phyloP scores from a whole-genome alignment of 2,329 filamentous ascomycete species.

The Claviceps humidiphila region DNA sequence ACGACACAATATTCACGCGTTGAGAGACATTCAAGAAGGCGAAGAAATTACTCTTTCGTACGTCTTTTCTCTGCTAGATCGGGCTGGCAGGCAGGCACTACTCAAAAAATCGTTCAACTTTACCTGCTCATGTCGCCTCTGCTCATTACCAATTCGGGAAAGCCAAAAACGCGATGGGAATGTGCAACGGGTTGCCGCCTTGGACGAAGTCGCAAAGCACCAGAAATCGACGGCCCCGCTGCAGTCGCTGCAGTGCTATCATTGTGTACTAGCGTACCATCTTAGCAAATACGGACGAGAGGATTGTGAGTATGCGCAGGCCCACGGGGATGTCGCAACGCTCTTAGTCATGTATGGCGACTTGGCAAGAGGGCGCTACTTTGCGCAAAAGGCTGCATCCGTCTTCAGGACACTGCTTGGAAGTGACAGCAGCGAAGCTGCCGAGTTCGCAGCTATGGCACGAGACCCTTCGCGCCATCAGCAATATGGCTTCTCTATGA shows the following conservation, averaged over 20 bases:
- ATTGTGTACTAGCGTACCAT: not conserved
- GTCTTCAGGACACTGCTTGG: not conserved
- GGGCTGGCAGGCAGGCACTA: not conserved
- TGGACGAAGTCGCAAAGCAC: not conserved
- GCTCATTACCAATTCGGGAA: not conserved
- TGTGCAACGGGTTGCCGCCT: not conserved
- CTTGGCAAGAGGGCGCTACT: not conserved
- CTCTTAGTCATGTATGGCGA: not conserved
- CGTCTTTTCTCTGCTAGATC: not conserved
- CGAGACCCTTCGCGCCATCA: not conserved
- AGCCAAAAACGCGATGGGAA: not conserved
- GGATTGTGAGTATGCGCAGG: no score
- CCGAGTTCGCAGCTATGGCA: not conserved
- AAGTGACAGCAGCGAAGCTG: not conserved
- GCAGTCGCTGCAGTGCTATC: not conserved
- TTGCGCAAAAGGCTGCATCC: not conserved
- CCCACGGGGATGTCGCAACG: no score
- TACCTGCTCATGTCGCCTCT: not conserved
- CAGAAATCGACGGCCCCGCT: no score
- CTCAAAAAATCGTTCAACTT: not conserved
- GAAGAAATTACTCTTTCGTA: slow-evolving; percentile 1
- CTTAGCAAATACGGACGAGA: not conserved
- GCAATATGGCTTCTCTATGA: not conserved
- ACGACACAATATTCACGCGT: not conserved
- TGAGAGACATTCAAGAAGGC: not conserved